These are phyloP conservation scores for Exidia glandulosa DNA, from an alignment of 768 basidiomycete species.

Conservation along the genomic window DNA sequence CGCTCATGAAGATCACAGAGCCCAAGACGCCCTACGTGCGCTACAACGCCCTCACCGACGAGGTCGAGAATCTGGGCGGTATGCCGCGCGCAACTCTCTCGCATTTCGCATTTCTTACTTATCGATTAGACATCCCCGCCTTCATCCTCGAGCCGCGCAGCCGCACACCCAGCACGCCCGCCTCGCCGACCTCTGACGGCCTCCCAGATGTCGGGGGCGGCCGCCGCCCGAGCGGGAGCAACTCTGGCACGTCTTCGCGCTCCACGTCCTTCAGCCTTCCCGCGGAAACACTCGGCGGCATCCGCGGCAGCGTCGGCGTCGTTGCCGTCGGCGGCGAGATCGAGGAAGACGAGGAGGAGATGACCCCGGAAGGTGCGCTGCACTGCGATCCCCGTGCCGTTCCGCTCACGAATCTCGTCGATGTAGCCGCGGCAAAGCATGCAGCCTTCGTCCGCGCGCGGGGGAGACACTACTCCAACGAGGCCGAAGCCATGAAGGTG, in stretches of 20 bases:
- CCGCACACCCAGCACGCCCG: conserved; percentile 16
- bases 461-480: conserved; percentile 80
- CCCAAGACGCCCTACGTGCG: conserved; percentile 95
- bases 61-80: conserved; percentile 63
- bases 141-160: conserved; percentile 40
- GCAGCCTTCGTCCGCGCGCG: conserved; percentile 72
- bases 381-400: neutral
- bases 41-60: conserved; percentile 80
- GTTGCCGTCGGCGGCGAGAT: conserved; percentile 35
- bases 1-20: conserved; percentile 96
- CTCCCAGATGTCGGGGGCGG: conserved; percentile 45
- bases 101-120: neutral
- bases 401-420: neutral
- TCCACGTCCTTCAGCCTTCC: conserved; percentile 81
- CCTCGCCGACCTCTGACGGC: conserved; percentile 30
- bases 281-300: conserved; percentile 50
- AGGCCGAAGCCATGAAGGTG: conserved; percentile 90
- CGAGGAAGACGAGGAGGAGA: conserved; percentile 65
- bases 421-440: conserved; percentile 68
- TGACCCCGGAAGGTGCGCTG: conserved; percentile 77
- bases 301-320: conserved; percentile 32
- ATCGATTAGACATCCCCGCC: conserved; percentile 62
- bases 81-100: conserved; percentile 15
- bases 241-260: conserved; percentile 47
- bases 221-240: neutral